Conservation (phyloP, 75 land plant species). For the Adiantum capillusveneris region DNA sequence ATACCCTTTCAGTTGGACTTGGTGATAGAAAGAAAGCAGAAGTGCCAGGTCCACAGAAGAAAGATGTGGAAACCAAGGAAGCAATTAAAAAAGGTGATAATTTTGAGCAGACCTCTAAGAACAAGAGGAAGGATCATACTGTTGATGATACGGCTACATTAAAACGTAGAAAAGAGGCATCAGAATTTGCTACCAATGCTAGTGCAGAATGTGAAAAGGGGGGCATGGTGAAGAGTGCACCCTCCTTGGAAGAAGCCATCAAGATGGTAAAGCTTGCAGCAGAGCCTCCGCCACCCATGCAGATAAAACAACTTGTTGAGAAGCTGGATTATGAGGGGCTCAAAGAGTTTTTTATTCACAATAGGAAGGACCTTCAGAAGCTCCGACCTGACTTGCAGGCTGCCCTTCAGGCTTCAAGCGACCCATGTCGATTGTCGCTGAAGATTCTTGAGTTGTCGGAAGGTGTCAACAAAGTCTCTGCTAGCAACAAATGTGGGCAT, state of each 20-base stretch:
- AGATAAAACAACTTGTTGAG: slow-evolving; percentile 39
- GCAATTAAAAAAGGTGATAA: no score
- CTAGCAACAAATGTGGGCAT: slow-evolving; percentile 24
- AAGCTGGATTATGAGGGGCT: slow-evolving; percentile 62
- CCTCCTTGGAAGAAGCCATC: background rate
- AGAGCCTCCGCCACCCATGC: background rate
- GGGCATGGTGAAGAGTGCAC: background rate
- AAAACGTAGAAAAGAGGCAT: no score
- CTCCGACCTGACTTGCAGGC: slow-evolving; percentile 44
- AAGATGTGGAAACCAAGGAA: no score
- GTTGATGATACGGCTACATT: no score
- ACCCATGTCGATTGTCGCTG: slow-evolving; percentile 50
- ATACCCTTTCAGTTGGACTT: no score
- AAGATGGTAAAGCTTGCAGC: background rate
- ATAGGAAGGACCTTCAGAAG: slow-evolving; percentile 52
- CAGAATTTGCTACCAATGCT: background rate
- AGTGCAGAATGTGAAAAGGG: no score
- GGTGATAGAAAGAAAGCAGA: no score
- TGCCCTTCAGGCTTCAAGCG: slow-evolving; percentile 42
- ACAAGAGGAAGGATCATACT: no score
- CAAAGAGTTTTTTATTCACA: slow-evolving; percentile 48
- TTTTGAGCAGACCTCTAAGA: no score
- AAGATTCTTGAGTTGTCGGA: slow-evolving; percentile 45
- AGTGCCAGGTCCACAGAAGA: no score
- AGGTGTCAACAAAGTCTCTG: background rate